Evolutionary conservation across 345 rosid species (phyloP), one percentile per base, ranked within the genome.

Genomic region (Euphorbia pulcherrima): DNA sequence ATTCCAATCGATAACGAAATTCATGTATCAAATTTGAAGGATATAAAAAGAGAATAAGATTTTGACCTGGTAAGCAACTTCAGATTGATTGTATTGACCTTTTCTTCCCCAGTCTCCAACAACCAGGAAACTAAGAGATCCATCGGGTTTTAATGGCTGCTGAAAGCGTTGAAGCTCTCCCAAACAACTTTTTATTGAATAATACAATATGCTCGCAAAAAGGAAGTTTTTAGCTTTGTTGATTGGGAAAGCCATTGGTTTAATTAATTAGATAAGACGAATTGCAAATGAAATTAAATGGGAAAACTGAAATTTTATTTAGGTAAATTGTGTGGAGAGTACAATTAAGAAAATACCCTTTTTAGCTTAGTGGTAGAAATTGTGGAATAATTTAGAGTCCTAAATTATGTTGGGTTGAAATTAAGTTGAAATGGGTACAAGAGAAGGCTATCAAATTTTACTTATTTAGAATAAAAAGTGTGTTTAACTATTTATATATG

Each of bases 61-160:
- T 16, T 46, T 20, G 6, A 68, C 72, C 72, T 68, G 72, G 0
- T 2, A 1, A 44, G 72, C 72, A 28, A 68, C 64, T 11, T 58
- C 20, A 23, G 72, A 68, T 68, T 68, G 72, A 4, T 68, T 68
- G 8, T 41, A 68, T 0, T 8, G 6, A 12, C 72, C 72, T 58
- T 24, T 68, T 58, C 72, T 44, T 28, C 72, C 72, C 72, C 72
- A 68, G 41, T 68, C 72, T 28, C 72, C 72, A 29, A 68, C 27
- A 7, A 68, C 64, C 72, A 68, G 21, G 37, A 68, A 68, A 12
- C 72, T 68, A 17, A 68, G 30, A 29, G 64, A 68, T 8, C 72
- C 72, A 46, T 68, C 72, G 0, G 50, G 44, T 30, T 68, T 68
- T 6, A 48, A 1, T n/a, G 72, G 55, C 29, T 68, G 72, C n/a